Base-by-base conservation (phyloP, 305 asterid genomes). In the Andrographis paniculata region DNA sequence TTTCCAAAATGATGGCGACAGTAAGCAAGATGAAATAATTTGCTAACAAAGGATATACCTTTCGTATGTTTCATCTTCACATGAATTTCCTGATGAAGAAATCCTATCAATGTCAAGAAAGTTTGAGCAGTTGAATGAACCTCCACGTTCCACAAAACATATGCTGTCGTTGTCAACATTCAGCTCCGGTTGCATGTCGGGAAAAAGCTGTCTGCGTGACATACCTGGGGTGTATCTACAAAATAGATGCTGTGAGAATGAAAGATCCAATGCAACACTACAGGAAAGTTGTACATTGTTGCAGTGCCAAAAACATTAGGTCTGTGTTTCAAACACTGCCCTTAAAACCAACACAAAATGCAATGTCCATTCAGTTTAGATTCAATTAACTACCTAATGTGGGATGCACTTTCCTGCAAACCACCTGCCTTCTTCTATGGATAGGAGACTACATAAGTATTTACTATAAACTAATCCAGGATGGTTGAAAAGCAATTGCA, bases 51-150 rank as follows among this genome's bases (percentile, higher is more conserved):
- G 37, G 38, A 12, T 37, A 38, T 60, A 91, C 96, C 94, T 76
- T 56, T 80, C 96, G 13, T 59, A 76, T n/a, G 71, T 59, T 31
- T 89, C 94, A 31, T 87, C 97, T 64, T 84, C 97, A 37, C 91
- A 74, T 12, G 97, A 88, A 63, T 84, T 87, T 20, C 92, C 94
- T 20, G 95, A 75, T 14, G 95, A 79, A 56, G 97, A 88, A 52
- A 88, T 73, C 81, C 84, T 75, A 48, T 81, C 95, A n/a, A 74
- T 60, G 55, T 81, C 80, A 38, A 84, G 64, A 73, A 84, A 84
- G 66, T 87, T 91, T 31, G 96, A 80, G 46, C 76, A 80, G 61
- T 71, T 73, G 4, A 70, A 65, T 42, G 87, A 71, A 51, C 75
- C 82, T 36, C 78, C 70, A 23, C 58, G 76, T 14, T 73, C 84